Conservation (phyloP, 257 asterid genomes). For the Paulownia fortunei region DNA sequence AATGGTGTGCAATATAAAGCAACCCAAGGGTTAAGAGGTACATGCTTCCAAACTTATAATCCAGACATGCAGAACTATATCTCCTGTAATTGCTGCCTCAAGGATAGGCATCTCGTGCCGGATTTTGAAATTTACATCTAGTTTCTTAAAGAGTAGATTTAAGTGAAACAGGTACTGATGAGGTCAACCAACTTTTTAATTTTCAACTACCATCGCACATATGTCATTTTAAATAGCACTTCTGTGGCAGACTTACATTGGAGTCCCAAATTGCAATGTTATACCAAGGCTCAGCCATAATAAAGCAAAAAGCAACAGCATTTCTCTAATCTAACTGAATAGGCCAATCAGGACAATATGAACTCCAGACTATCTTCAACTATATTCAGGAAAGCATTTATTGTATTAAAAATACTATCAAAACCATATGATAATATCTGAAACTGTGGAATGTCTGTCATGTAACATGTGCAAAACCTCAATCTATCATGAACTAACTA, state of each 20-base stretch:
- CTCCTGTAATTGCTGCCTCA: background rate
- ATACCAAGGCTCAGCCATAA: background rate
- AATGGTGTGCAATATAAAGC: no score
- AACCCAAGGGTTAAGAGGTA: no score
- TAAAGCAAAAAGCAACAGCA: background rate
- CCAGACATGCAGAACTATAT: background rate
- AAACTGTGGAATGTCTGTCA: background rate
- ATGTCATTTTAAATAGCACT: no score
- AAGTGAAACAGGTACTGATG: background rate
- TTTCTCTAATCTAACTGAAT: background rate
- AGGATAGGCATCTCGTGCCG: background rate
- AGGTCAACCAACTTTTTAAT: no score
- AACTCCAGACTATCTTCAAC: background rate
- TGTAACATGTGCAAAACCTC: background rate
- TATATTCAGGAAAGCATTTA: background rate
- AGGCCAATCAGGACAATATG: background rate
- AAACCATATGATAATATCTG: background rate
- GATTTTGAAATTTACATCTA: no score
- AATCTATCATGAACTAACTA: slow-evolving; percentile 3
- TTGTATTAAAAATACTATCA: background rate
- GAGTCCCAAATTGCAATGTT: no score
- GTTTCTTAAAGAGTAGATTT: background rate
- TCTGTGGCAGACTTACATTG: no score
- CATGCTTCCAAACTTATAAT: background rate
- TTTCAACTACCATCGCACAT: no score